Evolutionary conservation across 2,329 filamentous ascomycete species (phyloP), one percentile per base, ranked within the genome.

Genomic region (Aureobasidium vineae): DNA sequence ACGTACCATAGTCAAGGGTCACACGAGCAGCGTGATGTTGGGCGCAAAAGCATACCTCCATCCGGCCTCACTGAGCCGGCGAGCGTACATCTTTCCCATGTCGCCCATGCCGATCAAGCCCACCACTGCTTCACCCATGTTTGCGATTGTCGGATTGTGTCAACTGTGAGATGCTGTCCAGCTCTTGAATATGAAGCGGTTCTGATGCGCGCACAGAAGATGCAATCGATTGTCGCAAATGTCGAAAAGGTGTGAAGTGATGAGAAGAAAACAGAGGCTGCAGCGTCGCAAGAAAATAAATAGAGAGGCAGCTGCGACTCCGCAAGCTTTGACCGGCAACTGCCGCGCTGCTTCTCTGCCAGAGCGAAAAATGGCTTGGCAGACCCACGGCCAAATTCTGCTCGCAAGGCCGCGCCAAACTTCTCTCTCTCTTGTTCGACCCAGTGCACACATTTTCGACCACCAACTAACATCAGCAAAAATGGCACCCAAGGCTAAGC

Each of bases 51-150:
- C 82, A 87, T 90, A 98, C 95, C 91, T 97, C 94, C 95, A 99
- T 75, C 95, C 95, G 76, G 94, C 95, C 76, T 87, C 86, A 79
- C 91, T 92, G 74, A 99, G 86, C 75, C 88, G 87, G 75, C 90
- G 87, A 75, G 95, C 91, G 79, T 99, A 99, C 92, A 99, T 96
- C 85, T 90, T 96, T 75, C 95, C 95, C 95, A 99, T 99, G 75
- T 97, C 94, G 70, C 95, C 95, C 93, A 99, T 97, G 68, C 95
- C 95, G 77, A 99, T 99, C 75, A 99, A 90, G 71, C 95, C 95
- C 71, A 99, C 86, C 69, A 89, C 87, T 76, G 91, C 91, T 74
- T 85, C 83, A 72, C 88, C 86, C 88, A 86, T 81, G 67, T 66
- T 81, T 72, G 74, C 71, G 67, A 31, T 54, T 45, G 61, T 64